Evolutionary conservation across 306 rosid genomes (phyloP), one percentile per base, ranked within the genome.

Genomic region (Heteromeles arbutifolia): DNA sequence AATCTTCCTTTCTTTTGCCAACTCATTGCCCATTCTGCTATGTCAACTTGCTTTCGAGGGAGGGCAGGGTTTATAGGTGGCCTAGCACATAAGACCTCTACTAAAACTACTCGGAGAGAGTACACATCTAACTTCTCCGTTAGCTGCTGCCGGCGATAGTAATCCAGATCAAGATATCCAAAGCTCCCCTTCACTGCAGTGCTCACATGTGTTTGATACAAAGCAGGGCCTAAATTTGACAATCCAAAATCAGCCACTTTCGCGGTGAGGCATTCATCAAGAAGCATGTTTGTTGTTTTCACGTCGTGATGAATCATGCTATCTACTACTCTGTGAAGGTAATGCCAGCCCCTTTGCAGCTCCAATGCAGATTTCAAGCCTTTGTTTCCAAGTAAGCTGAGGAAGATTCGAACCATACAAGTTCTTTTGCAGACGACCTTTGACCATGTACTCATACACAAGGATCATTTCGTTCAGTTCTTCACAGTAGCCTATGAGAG

Each of bases 121-220:
- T 83, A 83, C 6, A 83, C 84, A 62, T 83, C 86, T 21, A 81
- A 83, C 59, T 83, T 83, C 80, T 79, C 83, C 1, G 76, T 83
- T 54, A 83, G 86, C 70, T 70, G 83, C 74, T 83, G 86, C 6
- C 86, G 56, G 25, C 78, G 82, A 71, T 64, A 83, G 78, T 83
- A 79, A 64, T 83, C 83, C 0, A 78, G 83, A 59, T 83, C 81
- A n/a, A 83, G 86, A 63, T 79, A 79, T 37, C 86, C 83, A 53
- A 83, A 83, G 69, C 81, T 83, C 24, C 83, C 83, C 68, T 79
- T 83, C 50, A 83, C 87, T 54, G 84, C 84, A 50, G 84, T 83
- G 63, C 84, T 83, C 25, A 83, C 84, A 43, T 83, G 87, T 28
- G 84, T 80, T 73, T 83, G 87, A 69, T 83, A 67, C 66, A 80